Evolutionary conservation across 768 basidiomycete genomes (phyloP).

Genomic region (Pisolithus sp.): DNA sequence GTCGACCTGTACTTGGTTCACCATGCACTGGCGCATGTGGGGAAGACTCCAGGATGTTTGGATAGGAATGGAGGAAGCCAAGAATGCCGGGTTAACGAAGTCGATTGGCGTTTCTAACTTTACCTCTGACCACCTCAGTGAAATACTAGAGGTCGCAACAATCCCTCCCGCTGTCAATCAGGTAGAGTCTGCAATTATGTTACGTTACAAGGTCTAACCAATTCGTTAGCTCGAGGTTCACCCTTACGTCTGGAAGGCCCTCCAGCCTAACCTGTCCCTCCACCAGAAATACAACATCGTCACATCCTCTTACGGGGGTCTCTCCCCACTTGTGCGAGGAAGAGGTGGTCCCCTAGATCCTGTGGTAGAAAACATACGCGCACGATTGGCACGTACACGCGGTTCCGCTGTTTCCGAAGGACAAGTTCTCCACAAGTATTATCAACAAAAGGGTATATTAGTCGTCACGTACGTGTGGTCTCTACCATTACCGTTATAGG

Average conservation of each 20-base stretch:
- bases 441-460: slow-evolving; percentile 23
- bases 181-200: slow-evolving; percentile 20
- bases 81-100: slow-evolving; percentile 35
- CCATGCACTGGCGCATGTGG: slow-evolving; percentile 31
- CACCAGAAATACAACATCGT: slow-evolving; percentile 33
- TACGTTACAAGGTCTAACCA: neutral
- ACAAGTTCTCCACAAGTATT: slow-evolving; percentile 27
- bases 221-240: slow-evolving; percentile 44
- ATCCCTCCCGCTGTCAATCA: slow-evolving; percentile 50
- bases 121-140: slow-evolving; percentile 34
- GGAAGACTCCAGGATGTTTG: slow-evolving; percentile 47
- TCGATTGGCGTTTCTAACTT: slow-evolving; percentile 56
- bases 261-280: slow-evolving; percentile 30
- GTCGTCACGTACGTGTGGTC: slow-evolving; percentile 25
- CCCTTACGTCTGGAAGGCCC: slow-evolving; percentile 43
- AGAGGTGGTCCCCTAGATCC: slow-evolving; percentile 35
- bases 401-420: slow-evolving; percentile 21
- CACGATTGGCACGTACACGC: slow-evolving; percentile 20
- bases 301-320: slow-evolving; percentile 35
- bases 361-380: slow-evolving; percentile 30
- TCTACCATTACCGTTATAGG: neutral
- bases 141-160: slow-evolving; percentile 38
- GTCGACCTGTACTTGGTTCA: slow-evolving; percentile 68
- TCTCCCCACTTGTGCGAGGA: slow-evolving; percentile 31
- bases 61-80: slow-evolving; percentile 54